Evolutionary conservation across 176 grass and related monocot species (phyloP), one percentile per base, ranked within the genome.

Genomic region (Oropetium thomaeum): DNA sequence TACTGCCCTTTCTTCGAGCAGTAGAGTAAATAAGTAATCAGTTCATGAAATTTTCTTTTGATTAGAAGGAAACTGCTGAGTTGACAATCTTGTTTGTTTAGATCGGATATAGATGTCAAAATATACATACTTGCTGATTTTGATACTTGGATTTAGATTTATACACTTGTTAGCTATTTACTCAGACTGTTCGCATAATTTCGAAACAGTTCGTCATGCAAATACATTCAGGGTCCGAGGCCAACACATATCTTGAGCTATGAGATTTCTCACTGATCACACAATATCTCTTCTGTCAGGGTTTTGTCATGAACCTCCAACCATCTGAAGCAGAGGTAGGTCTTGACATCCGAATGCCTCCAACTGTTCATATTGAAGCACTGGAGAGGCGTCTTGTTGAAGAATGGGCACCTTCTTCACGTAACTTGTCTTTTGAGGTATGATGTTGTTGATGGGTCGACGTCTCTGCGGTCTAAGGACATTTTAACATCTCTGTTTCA

Each of bases 221-320:
- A 41, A 38, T 51, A 37, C 3, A 61, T 10, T 30, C 12, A 42
- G n/a, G n/a, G n/a, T n/a, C n/a, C n/a, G n/a, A n/a, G 23, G 33
- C 29, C 20, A 1, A 44, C 30, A 54, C 1, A 62, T 81, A 54
- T 39, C 61, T 16, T 51, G 20, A 49, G 12, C 31, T 77, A 5
- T 55, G 55, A 65, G 55, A 8, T 41, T 44, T 76, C 8, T 19
- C 33, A 4, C 35, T 75, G 31, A 69, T 60, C 10, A 59, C 10
- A 59, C 52, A 70, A 57, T 27, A 22, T 17, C 6, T 5, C 28
- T 28, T 65, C 58, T 61, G 78, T 78, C 34, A 99, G 91, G 96
- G 96, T 71, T 99, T 99, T 84, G 89, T 99, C 40, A 99, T 99
- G 96, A 99, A 99, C 69, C 82, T 99, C 48, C 91, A 99, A 76